phyloP scores from a whole-genome alignment of 257 asterid genomes.

The Nicotiana obtusifolia region DNA sequence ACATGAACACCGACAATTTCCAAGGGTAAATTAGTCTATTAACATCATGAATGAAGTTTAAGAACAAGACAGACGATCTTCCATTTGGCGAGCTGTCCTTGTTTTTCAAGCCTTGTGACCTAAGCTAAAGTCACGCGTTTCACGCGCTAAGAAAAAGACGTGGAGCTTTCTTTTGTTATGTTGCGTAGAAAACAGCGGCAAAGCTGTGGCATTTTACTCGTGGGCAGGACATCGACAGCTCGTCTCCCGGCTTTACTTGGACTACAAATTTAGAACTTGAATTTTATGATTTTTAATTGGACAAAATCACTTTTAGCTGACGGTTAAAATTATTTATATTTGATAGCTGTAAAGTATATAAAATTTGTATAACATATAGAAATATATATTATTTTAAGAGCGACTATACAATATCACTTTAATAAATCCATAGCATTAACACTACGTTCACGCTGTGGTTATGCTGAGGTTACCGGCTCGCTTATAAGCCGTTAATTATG shows the following conservation, averaged over 20 bases:
- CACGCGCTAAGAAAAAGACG: constrained; percentile 35
- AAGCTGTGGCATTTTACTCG: background rate
- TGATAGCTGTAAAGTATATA: rapidly evolving
- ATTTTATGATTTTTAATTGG: background rate
- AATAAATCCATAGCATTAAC: no score
- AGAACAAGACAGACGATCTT: constrained; percentile 14
- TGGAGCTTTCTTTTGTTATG: constrained; percentile 15
- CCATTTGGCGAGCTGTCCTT: constrained; percentile 21
- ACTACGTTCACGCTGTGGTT: no score
- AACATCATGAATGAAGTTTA: background rate
- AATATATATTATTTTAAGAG: no score
- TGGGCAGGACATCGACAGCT: constrained; percentile 18
- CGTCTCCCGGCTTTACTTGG: constrained; percentile 20
- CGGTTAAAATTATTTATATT: no score
- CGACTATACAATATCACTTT: no score
- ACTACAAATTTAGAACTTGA: background rate
- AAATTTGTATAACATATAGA: no score
- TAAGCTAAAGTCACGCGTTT: constrained; percentile 18
- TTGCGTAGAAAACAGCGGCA: constrained; percentile 29
- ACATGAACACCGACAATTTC: constrained; percentile 22
- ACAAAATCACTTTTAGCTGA: no score
- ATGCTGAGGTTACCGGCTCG: no score
- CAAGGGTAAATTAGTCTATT: background rate
- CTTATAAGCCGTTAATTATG: no score
- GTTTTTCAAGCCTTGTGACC: constrained; percentile 8